Evolutionary conservation across 2,329 filamentous ascomycete species (phyloP).

Genomic region (Blastomyces parvus): DNA sequence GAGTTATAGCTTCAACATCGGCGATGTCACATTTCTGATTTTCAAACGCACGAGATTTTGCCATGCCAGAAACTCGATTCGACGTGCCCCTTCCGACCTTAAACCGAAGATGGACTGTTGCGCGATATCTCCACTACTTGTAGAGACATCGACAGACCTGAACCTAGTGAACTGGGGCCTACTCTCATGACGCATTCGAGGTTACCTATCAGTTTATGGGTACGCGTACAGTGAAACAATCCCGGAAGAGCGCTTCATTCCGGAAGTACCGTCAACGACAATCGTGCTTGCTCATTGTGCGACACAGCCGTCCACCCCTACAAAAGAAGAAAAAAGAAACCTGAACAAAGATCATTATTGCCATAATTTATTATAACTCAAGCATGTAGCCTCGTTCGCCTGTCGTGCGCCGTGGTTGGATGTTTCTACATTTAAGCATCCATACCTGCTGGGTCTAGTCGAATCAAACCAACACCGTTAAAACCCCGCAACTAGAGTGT

Average conservation of each 20-base stretch:
- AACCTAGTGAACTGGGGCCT: neutral
- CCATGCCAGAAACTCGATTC: neutral
- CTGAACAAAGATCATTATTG: neutral
- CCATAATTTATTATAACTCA: neutral
- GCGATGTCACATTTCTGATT: neutral
- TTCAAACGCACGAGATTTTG: neutral
- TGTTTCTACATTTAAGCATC: neutral
- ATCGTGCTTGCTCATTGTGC: neutral
- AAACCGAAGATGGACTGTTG: neutral
- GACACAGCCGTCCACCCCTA: neutral
- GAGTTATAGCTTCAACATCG: neutral
- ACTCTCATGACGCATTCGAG: neutral
- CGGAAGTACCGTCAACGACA: neutral
- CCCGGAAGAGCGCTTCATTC: neutral
- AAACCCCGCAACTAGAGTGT: no score
- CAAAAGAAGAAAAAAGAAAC: neutral
- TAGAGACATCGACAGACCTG: neutral
- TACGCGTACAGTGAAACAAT: neutral
- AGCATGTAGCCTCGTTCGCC: neutral
- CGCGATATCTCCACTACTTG: neutral
- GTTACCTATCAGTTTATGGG: neutral
- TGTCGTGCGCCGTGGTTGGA: neutral
- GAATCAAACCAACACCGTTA: neutral
- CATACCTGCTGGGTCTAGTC: no score
- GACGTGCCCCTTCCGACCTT: neutral